Base-by-base conservation (phyloP, 768 basidiomycete genomes). In the Crassisporium funariophilum region DNA sequence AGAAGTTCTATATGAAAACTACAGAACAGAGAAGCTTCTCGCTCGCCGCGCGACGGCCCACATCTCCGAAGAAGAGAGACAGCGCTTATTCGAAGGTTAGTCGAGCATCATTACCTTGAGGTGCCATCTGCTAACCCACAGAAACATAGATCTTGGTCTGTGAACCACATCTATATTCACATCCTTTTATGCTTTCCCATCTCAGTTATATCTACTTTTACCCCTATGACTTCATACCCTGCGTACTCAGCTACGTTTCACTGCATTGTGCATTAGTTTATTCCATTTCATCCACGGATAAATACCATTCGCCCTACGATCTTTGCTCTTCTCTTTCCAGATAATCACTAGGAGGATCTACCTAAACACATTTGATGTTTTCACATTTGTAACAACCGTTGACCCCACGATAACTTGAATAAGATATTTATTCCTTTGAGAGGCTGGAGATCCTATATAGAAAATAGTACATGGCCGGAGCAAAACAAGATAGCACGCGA, bases 1-100 rank as follows among this genome's bases (percentile, higher is more conserved):
- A 57, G 90, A 95, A 64, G 88, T 92, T 46, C 69, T 95, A 67
- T 98, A 98, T 65, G 95, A 98, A 74, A 86, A 85, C 58, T 98
- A 86, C 67, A 77, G 95, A 60, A 94, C 91, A 1, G 91, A 93
- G 72, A 92, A 92, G 68, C 79, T 94, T 46, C 81, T 94, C 15
- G 90, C 88, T 35, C 79, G 89, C 54, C 86, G 91, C 53, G 91
- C 88, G 16, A 92, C 91, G 16, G 77, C 79, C 56, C 78, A 82
- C 53, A 90, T 92, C 56, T 81, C 83, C 43, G 84, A 88, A 41
- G 84, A 83, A 54, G 81, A 90, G 60, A 73, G 83, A 56, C 79
- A 83, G 57, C 78, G 83, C 57, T 69, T 93, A 60, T 65, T 92
- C 56, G 77, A 87, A 76, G 88, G 89, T 87, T 47, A 31, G 77